phyloP scores from a whole-genome alignment of 331 rosid species.

The Spiraea crenata region DNA sequence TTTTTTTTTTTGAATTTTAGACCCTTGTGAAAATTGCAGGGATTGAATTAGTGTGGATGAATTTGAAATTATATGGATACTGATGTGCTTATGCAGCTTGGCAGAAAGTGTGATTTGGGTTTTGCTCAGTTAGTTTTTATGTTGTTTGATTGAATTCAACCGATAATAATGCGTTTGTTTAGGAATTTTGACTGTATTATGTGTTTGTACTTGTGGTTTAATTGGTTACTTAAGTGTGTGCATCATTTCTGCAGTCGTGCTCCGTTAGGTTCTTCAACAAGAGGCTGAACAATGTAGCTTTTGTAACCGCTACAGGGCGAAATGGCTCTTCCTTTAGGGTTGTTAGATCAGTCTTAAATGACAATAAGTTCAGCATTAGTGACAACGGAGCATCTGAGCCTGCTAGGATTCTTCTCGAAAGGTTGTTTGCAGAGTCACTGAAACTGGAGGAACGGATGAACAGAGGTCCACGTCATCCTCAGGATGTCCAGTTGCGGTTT shows the following conservation, averaged over 20 bases:
- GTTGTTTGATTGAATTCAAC: not conserved
- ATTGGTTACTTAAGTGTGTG: slow-evolving; percentile 11
- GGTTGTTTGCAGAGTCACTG: slow-evolving; percentile 78
- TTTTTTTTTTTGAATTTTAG: not conserved
- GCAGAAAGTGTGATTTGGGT: not conserved
- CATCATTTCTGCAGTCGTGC: slow-evolving; percentile 46
- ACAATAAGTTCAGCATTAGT: slow-evolving; percentile 34
- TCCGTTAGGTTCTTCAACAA: slow-evolving; percentile 38
- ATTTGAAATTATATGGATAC: not conserved
- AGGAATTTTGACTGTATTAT: not conserved
- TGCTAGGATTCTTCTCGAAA: slow-evolving; percentile 78
- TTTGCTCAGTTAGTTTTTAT: not conserved
- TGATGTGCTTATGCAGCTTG: not conserved
- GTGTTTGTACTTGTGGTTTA: not conserved
- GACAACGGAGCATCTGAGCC: slow-evolving; percentile 65
- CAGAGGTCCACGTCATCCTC: slow-evolving; percentile 32
- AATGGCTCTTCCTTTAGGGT: slow-evolving; percentile 28
- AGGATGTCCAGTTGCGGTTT: slow-evolving; percentile 42
- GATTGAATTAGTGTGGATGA: not conserved
- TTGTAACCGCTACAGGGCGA: slow-evolving; percentile 20
- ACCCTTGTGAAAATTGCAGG: not conserved
- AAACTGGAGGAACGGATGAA: slow-evolving; percentile 61
- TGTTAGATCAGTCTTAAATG: slow-evolving; percentile 47
- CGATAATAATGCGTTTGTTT: not conserved
- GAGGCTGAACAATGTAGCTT: slow-evolving; percentile 35